phyloP scores from a whole-genome alignment of 1,284 basidiomycete genomes.

The Ustilago xerochloae region DNA sequence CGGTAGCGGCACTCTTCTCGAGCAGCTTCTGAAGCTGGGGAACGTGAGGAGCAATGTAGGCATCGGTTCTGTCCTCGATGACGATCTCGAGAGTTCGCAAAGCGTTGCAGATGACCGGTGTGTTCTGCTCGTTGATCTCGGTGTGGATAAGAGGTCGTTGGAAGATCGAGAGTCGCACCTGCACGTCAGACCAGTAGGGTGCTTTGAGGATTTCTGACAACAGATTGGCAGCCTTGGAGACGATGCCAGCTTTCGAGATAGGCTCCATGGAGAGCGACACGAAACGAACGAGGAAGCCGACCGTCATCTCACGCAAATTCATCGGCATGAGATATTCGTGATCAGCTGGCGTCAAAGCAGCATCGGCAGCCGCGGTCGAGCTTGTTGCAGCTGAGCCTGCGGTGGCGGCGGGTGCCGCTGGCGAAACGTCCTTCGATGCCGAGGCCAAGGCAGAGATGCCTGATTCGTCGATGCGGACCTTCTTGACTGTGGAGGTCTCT shows the following conservation, averaged over 20 bases:
- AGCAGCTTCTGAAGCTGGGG: slow-evolving; percentile 86
- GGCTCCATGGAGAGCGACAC: slow-evolving; percentile 80
- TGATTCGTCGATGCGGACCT: slow-evolving; percentile 70
- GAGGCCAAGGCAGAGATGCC: slow-evolving; percentile 63
- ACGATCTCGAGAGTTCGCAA: slow-evolving; percentile 91
- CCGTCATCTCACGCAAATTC: slow-evolving; percentile 73
- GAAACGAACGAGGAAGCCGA: slow-evolving; percentile 91
- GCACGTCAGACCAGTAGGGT: slow-evolving; percentile 90
- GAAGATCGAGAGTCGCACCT: slow-evolving; percentile 78
- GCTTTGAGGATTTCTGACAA: slow-evolving; percentile 84
- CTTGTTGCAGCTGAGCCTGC: neutral
- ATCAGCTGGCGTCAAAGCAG: slow-evolving; percentile 32
- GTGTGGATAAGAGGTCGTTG: slow-evolving; percentile 70
- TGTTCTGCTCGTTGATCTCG: slow-evolving; percentile 76
- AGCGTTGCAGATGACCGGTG: slow-evolving; percentile 81
- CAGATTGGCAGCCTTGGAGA: slow-evolving; percentile 82
- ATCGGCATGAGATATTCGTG: slow-evolving; percentile 59
- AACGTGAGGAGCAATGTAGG: slow-evolving; percentile 84
- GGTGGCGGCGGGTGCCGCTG: slow-evolving; percentile 27
- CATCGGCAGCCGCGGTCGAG: neutral
- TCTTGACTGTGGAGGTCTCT: slow-evolving; percentile 67
- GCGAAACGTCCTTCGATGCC: slow-evolving; percentile 66
- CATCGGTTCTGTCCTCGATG: slow-evolving; percentile 81
- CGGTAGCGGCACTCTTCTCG: slow-evolving; percentile 67
- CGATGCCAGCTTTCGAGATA: slow-evolving; percentile 75